Evolutionary conservation across 129 eudicot genomes (phyloP).

Genomic region (Lactuca sativa): DNA sequence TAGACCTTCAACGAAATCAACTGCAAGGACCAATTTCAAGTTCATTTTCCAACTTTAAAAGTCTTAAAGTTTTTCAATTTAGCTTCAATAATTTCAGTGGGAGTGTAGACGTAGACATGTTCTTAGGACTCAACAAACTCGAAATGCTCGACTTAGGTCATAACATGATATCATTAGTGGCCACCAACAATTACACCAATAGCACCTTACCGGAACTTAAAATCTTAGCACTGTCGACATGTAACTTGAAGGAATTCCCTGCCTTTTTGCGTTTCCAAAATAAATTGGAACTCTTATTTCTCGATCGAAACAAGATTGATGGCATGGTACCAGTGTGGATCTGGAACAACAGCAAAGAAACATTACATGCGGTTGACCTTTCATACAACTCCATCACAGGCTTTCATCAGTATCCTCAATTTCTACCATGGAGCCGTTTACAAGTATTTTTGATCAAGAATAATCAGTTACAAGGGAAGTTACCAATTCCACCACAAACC

Average conservation of each 20-base stretch:
- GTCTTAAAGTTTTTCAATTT: neutral
- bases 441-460: neutral
- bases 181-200: slow-evolving; percentile 10
- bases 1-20: neutral
- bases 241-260: slow-evolving; percentile 21
- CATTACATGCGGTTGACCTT: slow-evolving; percentile 14
- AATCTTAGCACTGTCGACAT: neutral
- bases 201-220: slow-evolving; percentile 1
- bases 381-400: slow-evolving; percentile 9
- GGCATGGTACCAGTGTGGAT: slow-evolving; percentile 5
- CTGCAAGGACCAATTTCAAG: slow-evolving; percentile 27
- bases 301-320: neutral
- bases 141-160: neutral
- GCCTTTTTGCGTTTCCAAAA: slow-evolving; percentile 1
- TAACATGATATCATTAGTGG: slow-evolving; percentile 1
- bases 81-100: slow-evolving; percentile 14
- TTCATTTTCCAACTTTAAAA: slow-evolving; percentile 21
- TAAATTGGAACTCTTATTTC: neutral
- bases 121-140: slow-evolving; percentile 19
- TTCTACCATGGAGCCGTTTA: slow-evolving; percentile 18
- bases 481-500: slow-evolving; percentile 24
- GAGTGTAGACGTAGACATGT: slow-evolving; percentile 12
- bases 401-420: neutral
- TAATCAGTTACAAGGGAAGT: neutral
- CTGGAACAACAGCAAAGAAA: slow-evolving; percentile 22